These are phyloP conservation scores for Zoysia matrella DNA, from an alignment of 202 grass and related monocot genomes.

Conservation along the genomic window DNA sequence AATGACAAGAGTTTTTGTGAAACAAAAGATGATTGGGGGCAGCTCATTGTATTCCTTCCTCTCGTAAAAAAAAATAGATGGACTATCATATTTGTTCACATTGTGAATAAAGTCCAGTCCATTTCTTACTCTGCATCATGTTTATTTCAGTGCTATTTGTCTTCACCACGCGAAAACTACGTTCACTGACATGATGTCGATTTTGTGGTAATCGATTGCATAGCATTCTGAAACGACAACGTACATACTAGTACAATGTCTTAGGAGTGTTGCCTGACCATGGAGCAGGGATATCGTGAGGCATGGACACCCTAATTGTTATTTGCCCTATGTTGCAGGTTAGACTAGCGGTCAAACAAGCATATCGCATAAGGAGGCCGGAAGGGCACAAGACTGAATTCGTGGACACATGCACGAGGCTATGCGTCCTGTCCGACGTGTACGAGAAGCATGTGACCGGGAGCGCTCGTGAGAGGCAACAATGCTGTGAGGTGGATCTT, in stretches of 20 bases:
- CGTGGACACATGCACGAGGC: constrained; percentile 20
- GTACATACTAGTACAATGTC: not conserved
- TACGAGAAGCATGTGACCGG: constrained; percentile 63
- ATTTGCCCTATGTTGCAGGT: not conserved
- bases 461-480: constrained; percentile 65
- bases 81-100: not conserved
- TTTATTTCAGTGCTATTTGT: not conserved
- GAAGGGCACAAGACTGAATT: not conserved
- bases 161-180: not conserved
- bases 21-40: not conserved
- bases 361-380: not conserved
- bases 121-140: not conserved
- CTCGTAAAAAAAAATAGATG: not conserved
- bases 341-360: constrained; percentile 27
- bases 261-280: not conserved
- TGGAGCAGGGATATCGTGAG: not conserved
- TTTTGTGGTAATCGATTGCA: not conserved
- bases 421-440: constrained; percentile 35
- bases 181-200: not conserved
- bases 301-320: not conserved
- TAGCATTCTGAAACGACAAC: not conserved
- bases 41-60: not conserved
- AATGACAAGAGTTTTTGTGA: not conserved
- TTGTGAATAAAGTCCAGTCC: not conserved
- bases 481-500: constrained; percentile 81